These are phyloP conservation scores for Stachybotrys echinatus DNA, from an alignment of 2,329 filamentous ascomycete species.

Conservation along the genomic window DNA sequence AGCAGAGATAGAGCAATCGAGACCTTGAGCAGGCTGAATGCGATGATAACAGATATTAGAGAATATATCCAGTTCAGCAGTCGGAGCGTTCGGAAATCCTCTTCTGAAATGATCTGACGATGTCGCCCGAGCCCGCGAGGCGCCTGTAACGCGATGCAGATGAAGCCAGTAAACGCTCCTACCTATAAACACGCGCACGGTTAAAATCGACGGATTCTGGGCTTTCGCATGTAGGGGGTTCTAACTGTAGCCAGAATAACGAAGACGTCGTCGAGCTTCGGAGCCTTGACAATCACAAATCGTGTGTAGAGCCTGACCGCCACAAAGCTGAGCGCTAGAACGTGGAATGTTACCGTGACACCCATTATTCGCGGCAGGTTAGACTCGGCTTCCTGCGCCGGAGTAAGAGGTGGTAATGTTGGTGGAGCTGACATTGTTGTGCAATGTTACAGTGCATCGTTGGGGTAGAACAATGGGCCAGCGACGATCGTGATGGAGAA, in stretches of 20 bases:
- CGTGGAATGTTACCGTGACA: neutral
- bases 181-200: neutral
- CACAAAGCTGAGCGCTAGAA: neutral
- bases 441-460: too few relatives aligned
- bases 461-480: too few relatives aligned
- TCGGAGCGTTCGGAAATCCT: too few relatives aligned
- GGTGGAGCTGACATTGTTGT: neutral
- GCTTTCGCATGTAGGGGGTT: too few relatives aligned
- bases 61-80: too few relatives aligned
- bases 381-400: neutral
- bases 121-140: constrained; percentile 1
- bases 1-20: neutral
- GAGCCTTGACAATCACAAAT: neutral
- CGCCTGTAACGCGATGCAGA: constrained; percentile 1
- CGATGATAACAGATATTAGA: too few relatives aligned
- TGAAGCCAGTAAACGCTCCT: constrained; percentile 3
- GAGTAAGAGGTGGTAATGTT: neutral
- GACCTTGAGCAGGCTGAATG: neutral
- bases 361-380: neutral
- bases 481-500: too few relatives aligned
- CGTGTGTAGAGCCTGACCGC: neutral
- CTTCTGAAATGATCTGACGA: too few relatives aligned
- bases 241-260: neutral
- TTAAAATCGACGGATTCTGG: neutral
- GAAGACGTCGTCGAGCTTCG: neutral